These are phyloP conservation scores for Clarireedia paspali DNA, from an alignment of 2,329 filamentous ascomycete species.

Conservation along the genomic window DNA sequence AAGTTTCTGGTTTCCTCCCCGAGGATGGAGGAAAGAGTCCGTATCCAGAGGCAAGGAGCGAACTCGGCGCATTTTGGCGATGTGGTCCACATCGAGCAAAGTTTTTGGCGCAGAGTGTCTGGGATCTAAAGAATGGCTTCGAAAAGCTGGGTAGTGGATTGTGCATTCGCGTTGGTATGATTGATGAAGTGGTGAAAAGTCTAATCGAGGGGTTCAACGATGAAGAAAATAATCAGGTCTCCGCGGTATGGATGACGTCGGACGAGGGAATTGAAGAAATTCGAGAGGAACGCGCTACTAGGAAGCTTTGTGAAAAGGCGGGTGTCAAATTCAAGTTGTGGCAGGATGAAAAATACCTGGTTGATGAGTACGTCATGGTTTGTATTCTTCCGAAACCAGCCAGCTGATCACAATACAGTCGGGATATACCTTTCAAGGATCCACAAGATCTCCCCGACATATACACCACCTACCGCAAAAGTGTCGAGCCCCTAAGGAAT, in stretches of 20 bases:
- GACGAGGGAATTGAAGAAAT: constrained; percentile 66
- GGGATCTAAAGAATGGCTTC: constrained; percentile 60
- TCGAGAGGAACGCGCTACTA: constrained; percentile 51
- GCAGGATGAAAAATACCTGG: constrained; percentile 69
- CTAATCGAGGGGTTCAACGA: constrained; percentile 43
- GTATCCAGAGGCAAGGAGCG: constrained; percentile 60
- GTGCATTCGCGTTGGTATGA: constrained; percentile 53
- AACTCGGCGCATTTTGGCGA: constrained; percentile 61
- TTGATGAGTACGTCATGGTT: constrained; percentile 60
- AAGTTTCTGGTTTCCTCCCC: constrained; percentile 66
- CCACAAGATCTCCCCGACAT: constrained; percentile 61
- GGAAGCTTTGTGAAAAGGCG: constrained; percentile 42
- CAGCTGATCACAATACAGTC: constrained; percentile 36
- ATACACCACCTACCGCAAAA: constrained; percentile 69
- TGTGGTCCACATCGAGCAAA: constrained; percentile 65
- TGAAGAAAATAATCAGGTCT: constrained; percentile 37
- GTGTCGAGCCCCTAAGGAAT: constrained; percentile 60
- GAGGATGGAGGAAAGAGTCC: constrained; percentile 42
- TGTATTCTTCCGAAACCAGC: neutral
- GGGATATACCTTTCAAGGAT: constrained; percentile 53
- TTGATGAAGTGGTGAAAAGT: constrained; percentile 50
- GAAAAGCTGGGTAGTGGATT: constrained; percentile 53
- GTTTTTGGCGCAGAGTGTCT: constrained; percentile 65
- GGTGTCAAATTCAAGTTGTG: constrained; percentile 56
- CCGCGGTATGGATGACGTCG: constrained; percentile 65